Percentiles rank a stretch among this genome's conserved stretches.
Conservation (phyloP, 495 filamentous ascomycete species). For the Penicillium salamii region DNA sequence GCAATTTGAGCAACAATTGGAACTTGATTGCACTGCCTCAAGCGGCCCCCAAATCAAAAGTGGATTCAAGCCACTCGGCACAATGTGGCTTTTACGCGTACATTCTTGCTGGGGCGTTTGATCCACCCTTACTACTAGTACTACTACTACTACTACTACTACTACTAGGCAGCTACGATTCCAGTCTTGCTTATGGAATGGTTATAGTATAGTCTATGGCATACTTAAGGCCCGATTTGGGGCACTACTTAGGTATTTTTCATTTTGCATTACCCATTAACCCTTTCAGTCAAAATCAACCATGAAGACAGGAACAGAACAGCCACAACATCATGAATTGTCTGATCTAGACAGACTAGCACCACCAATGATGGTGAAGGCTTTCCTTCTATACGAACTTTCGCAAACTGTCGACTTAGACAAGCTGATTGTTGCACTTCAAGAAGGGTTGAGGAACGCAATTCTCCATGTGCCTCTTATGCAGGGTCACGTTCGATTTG, state of each 20-base stretch:
- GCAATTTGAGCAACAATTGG: background rate
- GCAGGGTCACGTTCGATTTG: slow-evolving; percentile 17
- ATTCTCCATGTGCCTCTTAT: slow-evolving; percentile 21
- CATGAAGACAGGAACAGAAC: background rate
- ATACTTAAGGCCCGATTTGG: no score
- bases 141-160: no score
- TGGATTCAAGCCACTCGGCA: background rate
- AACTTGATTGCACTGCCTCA: background rate
- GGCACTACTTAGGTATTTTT: no score
- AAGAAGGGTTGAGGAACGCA: slow-evolving; percentile 21
- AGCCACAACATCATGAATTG: slow-evolving; percentile 14
- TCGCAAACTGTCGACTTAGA: slow-evolving; percentile 4
- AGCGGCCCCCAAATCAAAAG: background rate
- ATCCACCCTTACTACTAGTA: no score
- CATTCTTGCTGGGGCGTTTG: no score
- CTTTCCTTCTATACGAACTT: slow-evolving; percentile 21
- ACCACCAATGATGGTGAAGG: slow-evolving; percentile 16
- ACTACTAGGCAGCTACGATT: no score
- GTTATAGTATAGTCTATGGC: no score
- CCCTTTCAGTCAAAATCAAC: background rate
- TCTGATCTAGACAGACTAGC: slow-evolving; percentile 22
- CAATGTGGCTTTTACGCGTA: background rate
- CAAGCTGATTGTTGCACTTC: slow-evolving; percentile 12
- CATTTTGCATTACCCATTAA: background rate
- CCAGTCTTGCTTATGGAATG: no score